phyloP scores from a whole-genome alignment of 179 eudicot species.

The Dionaea muscipula region DNA sequence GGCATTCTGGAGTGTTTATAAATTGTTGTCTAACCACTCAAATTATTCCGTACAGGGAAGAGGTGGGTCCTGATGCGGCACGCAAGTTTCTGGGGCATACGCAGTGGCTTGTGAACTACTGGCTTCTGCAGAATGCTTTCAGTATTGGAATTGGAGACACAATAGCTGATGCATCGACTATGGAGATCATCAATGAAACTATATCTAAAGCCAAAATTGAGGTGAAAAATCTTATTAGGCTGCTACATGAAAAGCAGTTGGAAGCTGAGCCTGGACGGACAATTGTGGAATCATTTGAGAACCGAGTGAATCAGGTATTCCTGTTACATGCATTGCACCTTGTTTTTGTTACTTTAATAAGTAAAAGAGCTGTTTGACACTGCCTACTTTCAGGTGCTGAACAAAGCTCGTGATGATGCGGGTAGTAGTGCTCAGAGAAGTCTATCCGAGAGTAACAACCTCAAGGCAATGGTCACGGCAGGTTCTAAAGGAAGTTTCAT shows the following conservation, averaged over 20 bases:
- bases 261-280: slow-evolving; percentile 99
- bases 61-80: slow-evolving; percentile 99
- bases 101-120: slow-evolving; percentile 99
- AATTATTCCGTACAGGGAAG: slow-evolving; percentile 53
- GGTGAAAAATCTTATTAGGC: slow-evolving; percentile 73
- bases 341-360: neutral
- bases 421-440: slow-evolving; percentile 98
- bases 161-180: slow-evolving; percentile 95
- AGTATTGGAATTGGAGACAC: slow-evolving; percentile 99
- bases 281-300: slow-evolving; percentile 99
- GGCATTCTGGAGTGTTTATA: no score
- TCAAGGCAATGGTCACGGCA: slow-evolving; percentile 99
- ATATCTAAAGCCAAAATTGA: slow-evolving; percentile 85
- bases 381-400: slow-evolving; percentile 48
- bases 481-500: slow-evolving; percentile 95
- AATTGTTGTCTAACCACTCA: no score
- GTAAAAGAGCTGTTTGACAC: neutral
- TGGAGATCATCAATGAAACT: slow-evolving; percentile 87
- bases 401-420: slow-evolving; percentile 99
- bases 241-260: slow-evolving; percentile 63
- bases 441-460: slow-evolving; percentile 90
- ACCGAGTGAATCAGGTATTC: slow-evolving; percentile 90
- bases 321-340: no score
- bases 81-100: slow-evolving; percentile 97
- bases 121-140: slow-evolving; percentile 89